Percentiles rank a stretch among this genome's conserved stretches.
Evolutionary conservation across 2,329 filamentous ascomycete species (phyloP).

Genomic region (Alternaria panax): DNA sequence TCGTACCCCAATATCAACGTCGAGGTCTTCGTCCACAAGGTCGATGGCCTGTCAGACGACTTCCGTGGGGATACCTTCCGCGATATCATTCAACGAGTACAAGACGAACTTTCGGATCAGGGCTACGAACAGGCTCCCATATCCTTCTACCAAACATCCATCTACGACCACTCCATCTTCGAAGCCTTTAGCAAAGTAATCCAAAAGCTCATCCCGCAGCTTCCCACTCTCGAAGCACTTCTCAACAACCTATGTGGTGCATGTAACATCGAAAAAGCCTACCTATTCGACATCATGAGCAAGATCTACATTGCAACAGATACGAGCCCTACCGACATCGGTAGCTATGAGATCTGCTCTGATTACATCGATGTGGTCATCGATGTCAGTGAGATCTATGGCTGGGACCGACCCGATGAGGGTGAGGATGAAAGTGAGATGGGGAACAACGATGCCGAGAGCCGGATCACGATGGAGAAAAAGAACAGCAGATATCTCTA

Average conservation of each 20-base stretch:
- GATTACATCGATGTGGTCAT: conserved; percentile 99
- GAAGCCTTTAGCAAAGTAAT: conserved; percentile 99
- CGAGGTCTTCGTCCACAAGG: conserved; percentile 98
- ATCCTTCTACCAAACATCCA: conserved; percentile 94
- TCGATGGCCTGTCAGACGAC: conserved; percentile 95
- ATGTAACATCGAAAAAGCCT: conserved; percentile 96
- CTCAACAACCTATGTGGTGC: conserved; percentile 93
- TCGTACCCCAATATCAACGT: conserved; percentile 94
- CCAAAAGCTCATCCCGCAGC: conserved; percentile 92
- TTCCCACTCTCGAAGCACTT: conserved; percentile 90
- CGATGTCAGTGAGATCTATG: conserved; percentile 94
- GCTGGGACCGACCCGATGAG: conserved; percentile 64
- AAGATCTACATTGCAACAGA: conserved; percentile 99
- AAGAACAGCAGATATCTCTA: conserved; percentile 67
- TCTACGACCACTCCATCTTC: conserved; percentile 98
- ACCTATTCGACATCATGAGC: conserved; percentile 95
- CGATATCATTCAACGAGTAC: conserved; percentile 94
- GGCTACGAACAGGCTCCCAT: conserved; percentile 94
- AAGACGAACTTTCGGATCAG: conserved; percentile 92
- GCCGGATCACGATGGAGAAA: conserved; percentile 67
- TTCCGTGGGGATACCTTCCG: conserved; percentile 96
- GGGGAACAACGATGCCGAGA: conserved; percentile 64
- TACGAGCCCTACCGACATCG: conserved; percentile 89
- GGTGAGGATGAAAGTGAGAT: conserved; percentile 49
- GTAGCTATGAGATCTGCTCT: conserved; percentile 96